Percentiles rank a stretch among this genome's conserved stretches.
phyloP scores from a whole-genome alignment of 2,329 filamentous ascomycete genomes.

The Geosmithia flava region DNA sequence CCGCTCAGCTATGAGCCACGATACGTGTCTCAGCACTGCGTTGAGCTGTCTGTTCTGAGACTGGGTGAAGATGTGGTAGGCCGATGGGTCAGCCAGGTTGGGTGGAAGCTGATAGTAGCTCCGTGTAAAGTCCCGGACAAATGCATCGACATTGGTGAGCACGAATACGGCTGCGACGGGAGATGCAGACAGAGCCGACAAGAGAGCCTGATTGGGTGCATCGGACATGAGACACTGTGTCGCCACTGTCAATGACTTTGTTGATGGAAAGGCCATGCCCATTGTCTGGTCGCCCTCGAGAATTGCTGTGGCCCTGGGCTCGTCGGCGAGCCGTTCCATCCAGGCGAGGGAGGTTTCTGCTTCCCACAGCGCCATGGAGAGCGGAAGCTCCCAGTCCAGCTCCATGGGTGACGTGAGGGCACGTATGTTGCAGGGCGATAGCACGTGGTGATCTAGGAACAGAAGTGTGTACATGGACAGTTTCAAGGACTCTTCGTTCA shows the following conservation, averaged over 20 bases:
- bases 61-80: constrained; percentile 19
- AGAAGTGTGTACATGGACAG: constrained; percentile 14
- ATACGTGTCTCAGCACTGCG: constrained; percentile 11
- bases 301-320: constrained; percentile 5
- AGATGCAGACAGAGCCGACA: constrained; percentile 10
- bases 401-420: constrained; percentile 16
- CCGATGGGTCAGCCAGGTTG: constrained; percentile 13
- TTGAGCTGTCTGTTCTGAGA: constrained; percentile 14
- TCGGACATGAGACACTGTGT: constrained; percentile 18
- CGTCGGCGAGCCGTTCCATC: constrained; percentile 10
- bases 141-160: constrained; percentile 12
- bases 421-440: constrained; percentile 15
- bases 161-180: constrained; percentile 14
- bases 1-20: constrained; percentile 5
- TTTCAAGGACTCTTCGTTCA: constrained; percentile 16
- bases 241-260: constrained; percentile 13
- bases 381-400: constrained; percentile 19
- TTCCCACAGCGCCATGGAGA: constrained; percentile 14
- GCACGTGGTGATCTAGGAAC: constrained; percentile 15
- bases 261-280: constrained; percentile 8
- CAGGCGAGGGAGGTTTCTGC: constrained; percentile 13
- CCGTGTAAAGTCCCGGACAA: constrained; percentile 18
- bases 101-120: constrained; percentile 20
- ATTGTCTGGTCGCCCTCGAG: constrained; percentile 5
- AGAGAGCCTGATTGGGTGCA: constrained; percentile 10